These are phyloP conservation scores for Alternaria angustiovoidea DNA, from an alignment of 2,329 filamentous ascomycete species.

Conservation along the genomic window DNA sequence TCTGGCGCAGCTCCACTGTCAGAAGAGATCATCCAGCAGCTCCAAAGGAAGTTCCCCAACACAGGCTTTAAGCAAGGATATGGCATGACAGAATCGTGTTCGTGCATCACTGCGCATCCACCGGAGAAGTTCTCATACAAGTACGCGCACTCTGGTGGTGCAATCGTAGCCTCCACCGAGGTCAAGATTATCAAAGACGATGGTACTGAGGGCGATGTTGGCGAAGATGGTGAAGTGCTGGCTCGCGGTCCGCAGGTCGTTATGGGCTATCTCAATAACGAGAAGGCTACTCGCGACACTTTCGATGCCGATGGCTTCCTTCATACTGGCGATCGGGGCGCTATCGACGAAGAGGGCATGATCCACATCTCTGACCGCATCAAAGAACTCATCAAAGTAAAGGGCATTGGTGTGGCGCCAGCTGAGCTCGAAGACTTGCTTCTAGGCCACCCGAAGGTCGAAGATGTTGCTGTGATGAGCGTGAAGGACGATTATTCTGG, in stretches of 20 bases:
- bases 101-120: conserved; percentile 69
- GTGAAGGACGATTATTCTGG: conserved; percentile 62
- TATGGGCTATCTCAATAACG: conserved; percentile 61
- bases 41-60: conserved; percentile 65
- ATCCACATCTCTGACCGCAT: conserved; percentile 68
- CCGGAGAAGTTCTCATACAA: conserved; percentile 64
- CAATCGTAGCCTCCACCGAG: conserved; percentile 65
- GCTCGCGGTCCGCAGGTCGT: conserved; percentile 59
- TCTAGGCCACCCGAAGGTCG: conserved; percentile 64
- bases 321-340: conserved; percentile 67
- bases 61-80: conserved; percentile 72
- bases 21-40: conserved; percentile 64
- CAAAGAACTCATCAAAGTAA: conserved; percentile 75
- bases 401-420: conserved; percentile 68
- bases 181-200: conserved; percentile 67
- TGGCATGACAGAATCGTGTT: conserved; percentile 73
- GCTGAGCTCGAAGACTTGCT: conserved; percentile 70
- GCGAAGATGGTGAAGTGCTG: conserved; percentile 62
- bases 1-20: conserved; percentile 68
- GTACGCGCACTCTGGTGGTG: conserved; percentile 65
- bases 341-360: conserved; percentile 64
- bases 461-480: conserved; percentile 65
- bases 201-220: conserved; percentile 61
- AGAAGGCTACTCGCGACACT: conserved; percentile 54
- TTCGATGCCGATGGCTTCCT: conserved; percentile 61